These are phyloP conservation scores for Verticillium tricorpus DNA, from an alignment of 2,329 filamentous ascomycete genomes.

Conservation along the genomic window DNA sequence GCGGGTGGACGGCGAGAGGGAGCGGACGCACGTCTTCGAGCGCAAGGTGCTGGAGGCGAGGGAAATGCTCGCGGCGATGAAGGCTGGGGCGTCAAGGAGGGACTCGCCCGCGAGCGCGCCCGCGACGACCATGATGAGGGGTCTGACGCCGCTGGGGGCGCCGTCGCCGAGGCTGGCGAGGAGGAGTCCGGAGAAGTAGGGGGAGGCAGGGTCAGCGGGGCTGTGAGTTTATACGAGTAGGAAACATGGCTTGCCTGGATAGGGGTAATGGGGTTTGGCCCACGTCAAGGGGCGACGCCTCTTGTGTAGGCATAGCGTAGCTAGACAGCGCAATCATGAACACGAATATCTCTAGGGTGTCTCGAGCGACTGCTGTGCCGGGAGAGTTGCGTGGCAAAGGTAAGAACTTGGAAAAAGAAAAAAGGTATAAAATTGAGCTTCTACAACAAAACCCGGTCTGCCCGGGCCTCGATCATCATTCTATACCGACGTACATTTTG, in stretches of 20 bases:
- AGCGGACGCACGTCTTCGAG: slow-evolving; percentile 47
- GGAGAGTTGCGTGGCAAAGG: no score
- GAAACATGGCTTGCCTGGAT: not conserved
- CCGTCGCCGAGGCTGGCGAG: not conserved
- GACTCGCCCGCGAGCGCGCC: slow-evolving; percentile 13
- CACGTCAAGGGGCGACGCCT: not conserved
- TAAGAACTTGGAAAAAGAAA: no score
- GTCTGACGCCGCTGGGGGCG: not conserved
- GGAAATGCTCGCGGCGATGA: slow-evolving; percentile 28
- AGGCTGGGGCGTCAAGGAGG: slow-evolving; percentile 12
- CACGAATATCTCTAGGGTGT: not conserved
- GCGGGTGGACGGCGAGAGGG: slow-evolving; percentile 39
- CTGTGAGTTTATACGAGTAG: not conserved
- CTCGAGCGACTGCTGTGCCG: no score
- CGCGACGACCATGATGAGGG: slow-evolving; percentile 1
- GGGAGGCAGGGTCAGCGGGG: not conserved
- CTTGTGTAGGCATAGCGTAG: not conserved
- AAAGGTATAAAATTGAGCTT: no score
- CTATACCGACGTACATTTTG: no score
- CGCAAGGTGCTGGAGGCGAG: slow-evolving; percentile 40
- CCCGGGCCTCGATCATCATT: no score
- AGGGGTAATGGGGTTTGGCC: not conserved
- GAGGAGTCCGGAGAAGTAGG: not conserved
- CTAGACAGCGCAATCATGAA: not conserved
- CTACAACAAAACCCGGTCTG: no score